Percentiles rank a stretch among this genome's conserved stretches.
phyloP scores from a whole-genome alignment of 2,329 filamentous ascomycete genomes.

The Claviceps sp. region DNA sequence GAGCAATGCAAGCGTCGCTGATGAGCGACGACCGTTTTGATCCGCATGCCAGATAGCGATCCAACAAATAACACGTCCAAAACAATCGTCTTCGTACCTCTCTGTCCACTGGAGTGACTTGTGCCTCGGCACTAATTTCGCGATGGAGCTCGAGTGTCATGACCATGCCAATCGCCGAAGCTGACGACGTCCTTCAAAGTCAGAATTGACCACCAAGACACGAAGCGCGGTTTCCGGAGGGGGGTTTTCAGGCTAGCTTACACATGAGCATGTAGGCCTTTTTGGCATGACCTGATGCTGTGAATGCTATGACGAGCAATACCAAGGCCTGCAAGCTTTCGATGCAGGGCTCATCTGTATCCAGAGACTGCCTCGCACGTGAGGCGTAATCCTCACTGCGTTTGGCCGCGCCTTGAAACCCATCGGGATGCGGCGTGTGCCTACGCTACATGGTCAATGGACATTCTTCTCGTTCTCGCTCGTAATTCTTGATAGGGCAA shows the following conservation, averaged over 20 bases:
- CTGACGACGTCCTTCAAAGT: not conserved
- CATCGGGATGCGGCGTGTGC: constrained; percentile 54
- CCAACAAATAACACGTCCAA: constrained; percentile 80
- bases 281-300: constrained; percentile 65
- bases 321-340: constrained; percentile 65
- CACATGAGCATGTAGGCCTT: constrained; percentile 79
- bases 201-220: not conserved
- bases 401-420: constrained; percentile 52
- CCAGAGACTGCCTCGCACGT: constrained; percentile 56
- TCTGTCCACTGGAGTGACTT: constrained; percentile 53
- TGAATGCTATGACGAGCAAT: constrained; percentile 62
- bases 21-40: constrained; percentile 74
- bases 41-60: constrained; percentile 70
- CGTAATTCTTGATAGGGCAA: not conserved
- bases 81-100: constrained; percentile 71
- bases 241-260: constrained; percentile 21
- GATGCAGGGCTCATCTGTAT: constrained; percentile 69
- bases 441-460: constrained; percentile 18
- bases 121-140: constrained; percentile 51
- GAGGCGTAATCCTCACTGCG: constrained; percentile 60
- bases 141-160: constrained; percentile 70
- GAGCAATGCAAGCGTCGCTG: constrained; percentile 59
- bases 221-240: not conserved
- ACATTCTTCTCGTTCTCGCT: not conserved
- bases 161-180: constrained; percentile 54